phyloP scores from a whole-genome alignment of 2,329 filamentous ascomycete genomes.

The Phaeosphaeria sp. region DNA sequence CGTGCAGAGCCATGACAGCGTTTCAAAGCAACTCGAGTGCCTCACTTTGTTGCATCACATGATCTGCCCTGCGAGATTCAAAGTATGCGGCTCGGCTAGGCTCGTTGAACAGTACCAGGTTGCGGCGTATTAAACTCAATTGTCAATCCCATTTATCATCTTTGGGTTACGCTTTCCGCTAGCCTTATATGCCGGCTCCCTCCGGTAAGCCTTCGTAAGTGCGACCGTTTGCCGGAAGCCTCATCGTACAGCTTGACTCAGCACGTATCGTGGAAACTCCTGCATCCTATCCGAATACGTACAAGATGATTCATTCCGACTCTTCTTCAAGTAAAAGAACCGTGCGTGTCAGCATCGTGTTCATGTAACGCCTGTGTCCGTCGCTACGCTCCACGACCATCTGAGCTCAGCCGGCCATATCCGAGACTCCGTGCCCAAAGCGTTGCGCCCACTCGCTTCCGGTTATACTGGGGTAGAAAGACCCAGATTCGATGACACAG shows the following conservation, averaged over 20 bases:
- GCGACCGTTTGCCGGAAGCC: not conserved
- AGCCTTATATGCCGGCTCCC: slow-evolving; percentile 17
- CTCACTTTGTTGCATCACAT: slow-evolving; percentile 27
- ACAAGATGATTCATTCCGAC: not conserved
- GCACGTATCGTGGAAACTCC: not conserved
- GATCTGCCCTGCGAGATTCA: slow-evolving; percentile 15
- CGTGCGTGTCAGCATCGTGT: not conserved
- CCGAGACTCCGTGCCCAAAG: not conserved
- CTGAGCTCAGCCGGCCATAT: not conserved
- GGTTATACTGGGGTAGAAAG: not conserved
- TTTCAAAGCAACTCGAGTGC: slow-evolving; percentile 16
- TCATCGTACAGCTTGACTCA: not conserved
- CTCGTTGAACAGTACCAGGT: slow-evolving; percentile 24
- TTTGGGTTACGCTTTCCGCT: slow-evolving; percentile 41
- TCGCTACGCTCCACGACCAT: not conserved
- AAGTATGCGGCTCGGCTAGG: slow-evolving; percentile 33
- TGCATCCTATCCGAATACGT: not conserved
- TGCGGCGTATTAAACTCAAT: slow-evolving; percentile 27
- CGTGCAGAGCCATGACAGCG: slow-evolving; percentile 16
- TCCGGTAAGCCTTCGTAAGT: slow-evolving; percentile 1
- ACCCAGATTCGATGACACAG: not conserved
- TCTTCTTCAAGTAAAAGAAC: not conserved
- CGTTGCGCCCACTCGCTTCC: not conserved
- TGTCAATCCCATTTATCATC: slow-evolving; percentile 36
- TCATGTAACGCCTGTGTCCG: not conserved